Conservation (phyloP, 768 basidiomycete species). For the Collybiopsis confluens region DNA sequence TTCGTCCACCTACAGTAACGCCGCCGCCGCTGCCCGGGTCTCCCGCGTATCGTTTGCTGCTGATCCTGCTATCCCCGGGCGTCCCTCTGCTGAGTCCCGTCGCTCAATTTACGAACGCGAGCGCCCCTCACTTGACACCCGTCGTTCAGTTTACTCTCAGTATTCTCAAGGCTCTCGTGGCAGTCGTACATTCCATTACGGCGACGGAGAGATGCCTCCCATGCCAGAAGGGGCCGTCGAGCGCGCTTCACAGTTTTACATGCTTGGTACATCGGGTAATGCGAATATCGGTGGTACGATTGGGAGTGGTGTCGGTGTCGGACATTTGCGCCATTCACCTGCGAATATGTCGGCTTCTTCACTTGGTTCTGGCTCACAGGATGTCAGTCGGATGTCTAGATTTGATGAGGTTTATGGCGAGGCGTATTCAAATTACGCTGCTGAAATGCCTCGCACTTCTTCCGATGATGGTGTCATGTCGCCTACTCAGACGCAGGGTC, state of each 20-base stretch:
- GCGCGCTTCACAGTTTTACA: neutral
- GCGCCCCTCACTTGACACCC: constrained; percentile 8
- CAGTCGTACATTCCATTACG: constrained; percentile 10
- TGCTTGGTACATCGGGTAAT: neutral
- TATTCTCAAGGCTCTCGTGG: constrained; percentile 25
- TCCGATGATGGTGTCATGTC: constrained; percentile 3
- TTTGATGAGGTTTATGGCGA: constrained; percentile 9
- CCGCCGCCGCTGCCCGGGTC: constrained; percentile 32
- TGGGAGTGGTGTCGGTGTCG: neutral
- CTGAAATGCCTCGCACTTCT: neutral
- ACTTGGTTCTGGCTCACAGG: neutral
- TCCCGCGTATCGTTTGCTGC: constrained; percentile 71
- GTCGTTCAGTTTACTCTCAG: constrained; percentile 1
- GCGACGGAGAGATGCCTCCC: constrained; percentile 6
- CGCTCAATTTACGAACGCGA: constrained; percentile 23
- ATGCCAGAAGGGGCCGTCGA: constrained; percentile 8
- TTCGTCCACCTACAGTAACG: constrained; percentile 31
- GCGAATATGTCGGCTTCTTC: constrained; percentile 1
- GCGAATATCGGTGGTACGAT: neutral
- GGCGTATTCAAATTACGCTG: neutral
- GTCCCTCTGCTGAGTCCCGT: constrained; percentile 36
- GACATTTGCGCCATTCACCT: neutral
- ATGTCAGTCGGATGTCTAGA: neutral
- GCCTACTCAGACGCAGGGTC: constrained; percentile 18
- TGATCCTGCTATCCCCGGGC: constrained; percentile 37